Base-by-base conservation (phyloP, 345 rosid species). In the Erysimum cheiranthoides region DNA sequence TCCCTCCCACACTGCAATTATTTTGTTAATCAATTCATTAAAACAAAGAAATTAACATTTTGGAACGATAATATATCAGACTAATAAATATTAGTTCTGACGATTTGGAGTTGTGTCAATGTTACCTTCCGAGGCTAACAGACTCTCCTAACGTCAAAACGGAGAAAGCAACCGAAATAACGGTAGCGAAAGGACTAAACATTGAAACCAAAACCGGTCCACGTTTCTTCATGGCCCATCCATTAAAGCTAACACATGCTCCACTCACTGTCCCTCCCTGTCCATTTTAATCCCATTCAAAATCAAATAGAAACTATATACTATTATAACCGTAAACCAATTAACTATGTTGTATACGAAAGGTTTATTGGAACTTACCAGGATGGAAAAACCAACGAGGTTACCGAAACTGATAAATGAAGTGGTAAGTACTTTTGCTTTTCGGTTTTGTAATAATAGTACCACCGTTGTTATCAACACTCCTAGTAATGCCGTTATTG, bases 221-320 rank as follows among this genome's bases (percentile, higher is more conserved):
- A 52, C 89, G 83, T 80, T 89, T 89, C 89, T 85, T 91, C 87
- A 91, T 83, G 13, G 95, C 98, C 99, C 97, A 96, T 66, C 90
- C 95, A 57, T 81, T 91, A 85, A 96, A 96, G 82, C 98, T 93
- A 17, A 88, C 77, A 74, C 86, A 84, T 21, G 83, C 87, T 71
- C 98, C 98, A 12, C 86, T 62, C 53, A 86, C 82, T 2, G 74
- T 66, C 43, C 98, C 99, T 72, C 76, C 90, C 96, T 76, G 39
- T 10, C 65, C 70, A 68, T 31, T n/a, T n/a, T n/a, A n/a, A n/a
- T n/a, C n/a, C n/a, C n/a, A n/a, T n/a, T n/a, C n/a, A n/a, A n/a
- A n/a, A 39, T 18, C 14, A 4, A 53, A 14, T 25, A 21, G 1
- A 21, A 21, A 21, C 25, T 21, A 21, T 36, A 32, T 18, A 27